phyloP scores from a whole-genome alignment of 2,329 filamentous ascomycete species.

The Trichoderma breve region DNA sequence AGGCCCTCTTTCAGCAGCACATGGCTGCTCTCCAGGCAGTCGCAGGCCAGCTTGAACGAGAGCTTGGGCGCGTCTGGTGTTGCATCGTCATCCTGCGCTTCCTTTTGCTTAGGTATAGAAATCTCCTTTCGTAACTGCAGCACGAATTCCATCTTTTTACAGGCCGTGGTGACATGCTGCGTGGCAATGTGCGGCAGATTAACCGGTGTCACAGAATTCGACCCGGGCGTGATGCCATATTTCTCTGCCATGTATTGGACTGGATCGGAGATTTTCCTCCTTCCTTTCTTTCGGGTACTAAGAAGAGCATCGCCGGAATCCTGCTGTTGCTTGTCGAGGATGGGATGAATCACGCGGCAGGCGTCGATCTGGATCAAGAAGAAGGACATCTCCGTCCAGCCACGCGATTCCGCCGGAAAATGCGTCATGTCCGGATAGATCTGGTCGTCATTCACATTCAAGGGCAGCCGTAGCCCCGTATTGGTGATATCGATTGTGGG shows the following conservation, averaged over 20 bases:
- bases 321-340: not conserved
- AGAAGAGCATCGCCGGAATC: not conserved
- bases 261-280: not conserved
- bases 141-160: not conserved
- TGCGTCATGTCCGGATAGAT: not conserved
- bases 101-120: not conserved
- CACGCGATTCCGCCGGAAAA: not conserved
- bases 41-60: not conserved
- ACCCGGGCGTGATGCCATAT: not conserved
- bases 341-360: not conserved
- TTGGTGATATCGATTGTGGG: not conserved
- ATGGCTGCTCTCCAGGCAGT: not conserved
- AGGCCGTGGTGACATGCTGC: not conserved
- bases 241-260: not conserved
- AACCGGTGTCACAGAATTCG: not conserved
- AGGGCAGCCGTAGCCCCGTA: not conserved
- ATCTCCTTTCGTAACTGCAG: not conserved
- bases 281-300: not conserved
- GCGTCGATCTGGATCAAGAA: not conserved
- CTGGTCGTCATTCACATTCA: not conserved
- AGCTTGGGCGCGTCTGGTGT: not conserved
- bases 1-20: not conserved
- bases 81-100: not conserved
- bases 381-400: not conserved
- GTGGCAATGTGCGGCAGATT: not conserved